Conservation (phyloP, 2,329 filamentous ascomycete species). For the Alternaria consortialis region DNA sequence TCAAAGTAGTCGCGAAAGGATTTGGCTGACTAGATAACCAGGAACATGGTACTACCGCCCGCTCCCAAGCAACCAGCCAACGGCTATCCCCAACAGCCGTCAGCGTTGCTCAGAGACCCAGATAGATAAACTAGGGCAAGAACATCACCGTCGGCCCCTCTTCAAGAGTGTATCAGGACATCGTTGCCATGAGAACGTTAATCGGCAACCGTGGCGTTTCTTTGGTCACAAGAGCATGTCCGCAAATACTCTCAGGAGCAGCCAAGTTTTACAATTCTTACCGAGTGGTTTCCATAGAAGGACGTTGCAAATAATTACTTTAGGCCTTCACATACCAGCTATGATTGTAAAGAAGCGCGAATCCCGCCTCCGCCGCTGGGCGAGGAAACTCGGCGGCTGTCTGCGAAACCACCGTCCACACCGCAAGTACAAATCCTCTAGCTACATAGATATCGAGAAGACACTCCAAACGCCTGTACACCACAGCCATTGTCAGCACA, state of each 20-base stretch:
- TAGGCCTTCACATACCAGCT: not conserved
- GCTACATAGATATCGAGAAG: conserved; percentile 3
- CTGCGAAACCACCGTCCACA: conserved; percentile 9
- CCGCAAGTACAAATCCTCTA: conserved; percentile 6
- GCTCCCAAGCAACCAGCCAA: not conserved
- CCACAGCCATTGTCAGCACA: not conserved
- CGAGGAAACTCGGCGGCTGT: conserved; percentile 13
- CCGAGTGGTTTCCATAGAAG: too few relatives aligned
- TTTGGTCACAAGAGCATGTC: not conserved
- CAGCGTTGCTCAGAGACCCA: not conserved
- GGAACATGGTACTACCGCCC: conserved; percentile 2
- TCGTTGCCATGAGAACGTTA: conserved; percentile 3
- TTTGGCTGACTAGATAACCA: not conserved
- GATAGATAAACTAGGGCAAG: not conserved
- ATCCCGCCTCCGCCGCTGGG: conserved; percentile 10
- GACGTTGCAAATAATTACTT: not conserved
- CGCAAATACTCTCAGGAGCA: not conserved
- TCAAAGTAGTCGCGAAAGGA: not conserved
- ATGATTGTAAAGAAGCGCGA: conserved; percentile 7
- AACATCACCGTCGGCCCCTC: conserved; percentile 12
- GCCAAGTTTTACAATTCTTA: not conserved
- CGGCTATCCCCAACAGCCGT: not conserved
- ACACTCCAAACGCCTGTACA: not conserved
- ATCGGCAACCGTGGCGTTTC: not conserved
- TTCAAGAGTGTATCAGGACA: not conserved